Evolutionary conservation across 2,329 filamentous ascomycete species (phyloP).

Genomic region (Stagonosporopsis chrysanthemi): DNA sequence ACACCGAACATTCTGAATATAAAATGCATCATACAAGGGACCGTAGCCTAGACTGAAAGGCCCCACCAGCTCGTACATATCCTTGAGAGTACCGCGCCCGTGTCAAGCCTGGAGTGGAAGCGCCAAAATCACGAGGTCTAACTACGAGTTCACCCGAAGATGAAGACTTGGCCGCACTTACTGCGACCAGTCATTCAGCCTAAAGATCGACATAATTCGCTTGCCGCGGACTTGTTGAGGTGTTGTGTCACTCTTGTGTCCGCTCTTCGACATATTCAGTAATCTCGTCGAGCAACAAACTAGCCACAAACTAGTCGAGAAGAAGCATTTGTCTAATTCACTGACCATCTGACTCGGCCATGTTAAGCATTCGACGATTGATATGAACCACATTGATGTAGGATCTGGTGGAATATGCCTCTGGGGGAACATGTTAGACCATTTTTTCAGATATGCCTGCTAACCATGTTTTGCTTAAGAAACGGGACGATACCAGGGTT

Average conservation of each 20-base stretch:
- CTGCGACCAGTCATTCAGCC: neutral
- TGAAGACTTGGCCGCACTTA: neutral
- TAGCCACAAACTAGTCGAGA: neutral
- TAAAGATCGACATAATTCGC: neutral
- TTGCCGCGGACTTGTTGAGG: neutral
- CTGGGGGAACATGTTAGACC: neutral
- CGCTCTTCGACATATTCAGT: too few relatives aligned
- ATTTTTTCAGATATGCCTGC: neutral
- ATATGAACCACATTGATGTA: neutral
- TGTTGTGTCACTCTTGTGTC: neutral
- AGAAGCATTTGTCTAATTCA: neutral
- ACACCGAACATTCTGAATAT: neutral
- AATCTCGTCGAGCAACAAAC: too few relatives aligned
- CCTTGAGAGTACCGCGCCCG: neutral
- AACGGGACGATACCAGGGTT: neutral
- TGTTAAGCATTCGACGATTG: neutral
- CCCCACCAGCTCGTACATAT: constrained; percentile 5
- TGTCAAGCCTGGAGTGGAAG: neutral
- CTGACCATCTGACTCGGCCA: neutral
- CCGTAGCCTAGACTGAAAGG: neutral
- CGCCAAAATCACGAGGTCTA: neutral
- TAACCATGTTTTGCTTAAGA: neutral
- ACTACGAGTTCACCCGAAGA: constrained; percentile 1
- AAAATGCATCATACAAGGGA: neutral
- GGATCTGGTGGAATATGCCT: neutral